Evolutionary conservation across 805 yeast species (phyloP), one percentile per base, ranked within the genome.

Genomic region (Metschnikowia sp.): DNA sequence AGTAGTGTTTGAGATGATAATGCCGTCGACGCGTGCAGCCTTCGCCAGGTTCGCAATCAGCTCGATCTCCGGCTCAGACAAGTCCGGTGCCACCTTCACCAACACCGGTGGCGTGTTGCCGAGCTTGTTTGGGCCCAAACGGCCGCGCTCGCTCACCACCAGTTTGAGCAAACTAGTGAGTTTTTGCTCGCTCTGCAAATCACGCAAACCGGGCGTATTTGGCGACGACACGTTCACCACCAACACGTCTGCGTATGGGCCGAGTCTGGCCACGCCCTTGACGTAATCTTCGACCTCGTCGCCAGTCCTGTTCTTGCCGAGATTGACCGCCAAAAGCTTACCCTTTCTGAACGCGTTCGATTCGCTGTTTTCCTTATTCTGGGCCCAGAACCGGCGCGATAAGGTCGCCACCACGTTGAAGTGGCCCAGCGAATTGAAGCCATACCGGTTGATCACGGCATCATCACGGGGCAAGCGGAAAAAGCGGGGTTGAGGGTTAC

Each of bases 171-270:
- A 71, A 32, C 75, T 75, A 8, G 88, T 80, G 50, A 92, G 76
- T 63, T 86, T 87, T 47, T 74, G 75, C 56, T 88, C 96, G 47
- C 72, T 79, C 70, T 92, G 98, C 56, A 92, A 76, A 57, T 83
- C 88, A 60, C 98, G 80, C 56, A 92, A 76, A 2, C 97, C 97
- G 4, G 98, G 98, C 1, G 98, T 92, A 63, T 92, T 92, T 44
- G 98, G 98, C 41, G 96, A 86, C 1, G 97, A 89, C 11, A 92
- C 96, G 60, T 92, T 92, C 54, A 92, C 80, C 15, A 92, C 92
- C 51, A 92, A 72, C 8, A 88, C 90, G 67, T 92, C 98, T 4
- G 98, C 96, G 57, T 75, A 82, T 10, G 83, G 81, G 10, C 95
- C 96, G 55, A 92, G 81, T 45, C 83, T 76, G 49, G 81, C 81